Evolutionary conservation across 495 filamentous ascomycete species (phyloP).

Genomic region (Penicillium argentinense): DNA sequence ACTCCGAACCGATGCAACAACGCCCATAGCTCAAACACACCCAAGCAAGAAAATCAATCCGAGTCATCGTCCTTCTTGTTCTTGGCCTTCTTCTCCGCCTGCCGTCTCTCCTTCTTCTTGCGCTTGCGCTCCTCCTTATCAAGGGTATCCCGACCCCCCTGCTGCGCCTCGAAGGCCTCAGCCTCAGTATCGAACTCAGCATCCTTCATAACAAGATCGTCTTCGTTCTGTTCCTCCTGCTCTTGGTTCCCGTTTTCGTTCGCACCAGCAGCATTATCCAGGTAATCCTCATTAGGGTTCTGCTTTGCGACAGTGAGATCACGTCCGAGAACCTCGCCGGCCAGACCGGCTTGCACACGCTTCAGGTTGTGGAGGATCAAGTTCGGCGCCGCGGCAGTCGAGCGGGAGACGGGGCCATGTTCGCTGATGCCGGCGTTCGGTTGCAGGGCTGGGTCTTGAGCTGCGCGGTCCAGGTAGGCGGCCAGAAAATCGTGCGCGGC

Average conservation of each 20-base stretch:
- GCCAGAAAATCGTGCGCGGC: constrained; percentile 56
- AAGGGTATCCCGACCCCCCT: constrained; percentile 15
- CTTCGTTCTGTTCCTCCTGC: constrained; percentile 21
- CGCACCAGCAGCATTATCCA: constrained; percentile 25
- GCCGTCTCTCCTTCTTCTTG: constrained; percentile 50
- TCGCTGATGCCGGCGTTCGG: constrained; percentile 64
- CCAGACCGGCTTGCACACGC: constrained; percentile 63
- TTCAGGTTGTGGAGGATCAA: constrained; percentile 64
- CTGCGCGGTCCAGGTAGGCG: constrained; percentile 56
- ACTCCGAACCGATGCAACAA: constrained; percentile 37
- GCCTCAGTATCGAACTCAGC: constrained; percentile 25
- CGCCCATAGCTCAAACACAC: constrained; percentile 18
- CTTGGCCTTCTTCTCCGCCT: constrained; percentile 46
- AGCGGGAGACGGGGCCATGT: constrained; percentile 55
- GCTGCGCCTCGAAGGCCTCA: constrained; percentile 27
- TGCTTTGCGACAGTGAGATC: constrained; percentile 46
- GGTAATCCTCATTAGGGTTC: constrained; percentile 31
- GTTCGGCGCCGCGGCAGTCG: constrained; percentile 53
- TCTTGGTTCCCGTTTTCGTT: constrained; percentile 28
- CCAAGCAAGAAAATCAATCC: constrained; percentile 20
- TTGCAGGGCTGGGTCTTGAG: constrained; percentile 60
- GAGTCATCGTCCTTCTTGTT: constrained; percentile 33
- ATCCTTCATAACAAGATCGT: constrained; percentile 30
- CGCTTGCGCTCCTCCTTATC: constrained; percentile 53
- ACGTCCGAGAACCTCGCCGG: constrained; percentile 54